Evolutionary conservation across 345 rosid genomes (phyloP).

Genomic region (Corymbia maculata): DNA sequence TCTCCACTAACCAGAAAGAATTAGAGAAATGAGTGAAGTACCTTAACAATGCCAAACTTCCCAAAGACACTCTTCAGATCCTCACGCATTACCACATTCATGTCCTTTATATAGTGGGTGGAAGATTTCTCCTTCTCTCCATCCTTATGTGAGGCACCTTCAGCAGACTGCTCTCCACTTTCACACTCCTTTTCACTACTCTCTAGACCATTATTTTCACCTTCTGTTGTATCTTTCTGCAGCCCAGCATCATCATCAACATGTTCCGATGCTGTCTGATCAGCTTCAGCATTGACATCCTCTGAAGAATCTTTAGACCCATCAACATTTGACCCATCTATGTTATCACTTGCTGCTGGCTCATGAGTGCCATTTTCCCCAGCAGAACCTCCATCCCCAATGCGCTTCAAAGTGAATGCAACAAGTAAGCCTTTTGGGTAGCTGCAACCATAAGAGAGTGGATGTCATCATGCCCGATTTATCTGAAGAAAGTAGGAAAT

Average conservation of each 20-base stretch:
- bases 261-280: conserved; percentile 2
- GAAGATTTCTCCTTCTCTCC: conserved; percentile 37
- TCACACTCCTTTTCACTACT: conserved; percentile 12
- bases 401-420: conserved; percentile 61
- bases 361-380: conserved; percentile 24
- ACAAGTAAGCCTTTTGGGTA: conserved; percentile 85
- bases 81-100: conserved; percentile 79
- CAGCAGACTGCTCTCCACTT: conserved; percentile 33
- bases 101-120: conserved; percentile 34
- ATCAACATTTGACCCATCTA: background rate
- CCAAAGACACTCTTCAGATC: conserved; percentile 71
- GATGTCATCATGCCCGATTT: background rate
- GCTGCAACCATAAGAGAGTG: conserved; percentile 15
- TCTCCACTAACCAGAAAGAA: background rate
- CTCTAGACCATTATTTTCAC: conserved; percentile 20
- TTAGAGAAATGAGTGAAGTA: conserved; percentile 1
- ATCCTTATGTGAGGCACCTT: conserved; percentile 21
- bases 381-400: conserved; percentile 21
- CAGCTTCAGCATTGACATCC: conserved; percentile 7
- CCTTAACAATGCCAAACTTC: conserved; percentile 84
- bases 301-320: conserved; percentile 15
- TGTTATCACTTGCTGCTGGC: conserved; percentile 7
- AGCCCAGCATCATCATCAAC: background rate
- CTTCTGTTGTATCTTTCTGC: conserved; percentile 9
- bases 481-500: background rate